Percentiles rank a stretch among this genome's conserved stretches.
Conservation (phyloP, 2,329 filamentous ascomycete genomes). For the Penicillium sp. region DNA sequence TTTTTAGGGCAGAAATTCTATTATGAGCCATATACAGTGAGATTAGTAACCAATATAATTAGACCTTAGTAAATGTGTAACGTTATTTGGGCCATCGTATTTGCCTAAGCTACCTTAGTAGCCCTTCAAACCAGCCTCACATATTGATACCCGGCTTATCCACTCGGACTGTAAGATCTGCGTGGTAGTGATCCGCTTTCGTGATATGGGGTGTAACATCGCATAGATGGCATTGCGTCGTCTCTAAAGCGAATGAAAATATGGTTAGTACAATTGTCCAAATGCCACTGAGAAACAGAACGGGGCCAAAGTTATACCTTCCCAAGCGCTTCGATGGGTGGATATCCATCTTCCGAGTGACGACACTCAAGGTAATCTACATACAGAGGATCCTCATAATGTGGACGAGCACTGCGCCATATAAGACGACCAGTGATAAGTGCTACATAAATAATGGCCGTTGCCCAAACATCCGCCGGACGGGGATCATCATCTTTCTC, state of each 20-base stretch:
- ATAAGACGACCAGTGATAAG: constrained; percentile 26
- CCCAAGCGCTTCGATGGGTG: constrained; percentile 27
- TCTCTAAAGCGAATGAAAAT: constrained; percentile 5
- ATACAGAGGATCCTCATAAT: constrained; percentile 26
- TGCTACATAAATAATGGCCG: constrained; percentile 29
- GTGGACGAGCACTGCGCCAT: constrained; percentile 26
- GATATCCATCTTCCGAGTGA: constrained; percentile 20
- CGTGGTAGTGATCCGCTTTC: constrained; percentile 22
- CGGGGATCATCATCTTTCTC: constrained; percentile 9
- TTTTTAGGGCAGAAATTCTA: not conserved
- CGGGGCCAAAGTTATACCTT: constrained; percentile 11
- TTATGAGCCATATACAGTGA: not conserved
- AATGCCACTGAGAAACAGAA: not conserved
- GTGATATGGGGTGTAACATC: constrained; percentile 28
- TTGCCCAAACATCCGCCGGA: constrained; percentile 30
- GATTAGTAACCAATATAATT: not conserved
- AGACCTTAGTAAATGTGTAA: not conserved
- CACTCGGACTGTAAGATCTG: constrained; percentile 28
- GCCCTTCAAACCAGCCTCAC: constrained; percentile 22
- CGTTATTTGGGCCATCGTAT: not conserved
- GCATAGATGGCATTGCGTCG: constrained; percentile 31
- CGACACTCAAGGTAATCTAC: constrained; percentile 24
- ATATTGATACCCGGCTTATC: constrained; percentile 24
- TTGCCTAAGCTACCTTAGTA: not conserved
- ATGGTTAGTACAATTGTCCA: not conserved